Evolutionary conservation across 2,329 filamentous ascomycete genomes (phyloP), one percentile per base, ranked within the genome.

Genomic region (Westerdykella sp.): DNA sequence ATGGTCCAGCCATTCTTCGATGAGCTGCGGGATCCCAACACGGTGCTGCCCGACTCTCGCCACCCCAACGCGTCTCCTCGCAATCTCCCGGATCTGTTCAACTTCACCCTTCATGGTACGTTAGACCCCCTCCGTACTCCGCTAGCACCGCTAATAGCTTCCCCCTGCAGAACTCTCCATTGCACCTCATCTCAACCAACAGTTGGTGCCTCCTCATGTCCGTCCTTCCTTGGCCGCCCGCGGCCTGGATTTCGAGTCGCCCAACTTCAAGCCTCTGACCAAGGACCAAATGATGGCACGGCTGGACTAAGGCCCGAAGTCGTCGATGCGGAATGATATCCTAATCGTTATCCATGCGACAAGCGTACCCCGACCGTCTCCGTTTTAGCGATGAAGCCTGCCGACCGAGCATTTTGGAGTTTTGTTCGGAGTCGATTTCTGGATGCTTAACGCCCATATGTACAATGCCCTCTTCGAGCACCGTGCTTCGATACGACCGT

Each of bases 1-100:
- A 95, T 98, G 90, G 85, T 94, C 45, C 93, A 98, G 62, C 89
- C 93, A 31, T 98, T 97, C 79, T 98, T 98, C 63, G 91, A 98
- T 62, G 93, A 98, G 70, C 77, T 98, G 50, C 81, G 93, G 60
- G 89, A 96, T 60, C 87, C 89, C n/a, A 82, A 69, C 66, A 97
- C 90, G 47, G 87, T 85, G 67, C 77, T 98, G 53, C 93, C 91
- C 9, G 93, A 98, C 68, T 98, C 93, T 18, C 85, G 93, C 65
- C 89, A 96, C 70, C 80, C 87, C 49, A 87, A 85, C 54, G 85
- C 85, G 48, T 77, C 85, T 37, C 71, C 85, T 39, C 85, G 85
- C 65, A 90, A 96, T 48, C 73, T 98, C 41, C 93, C 93, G 16
- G 77, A 79, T 37, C 79, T 98, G 42, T 98, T 96, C 70, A 85